phyloP scores from a whole-genome alignment of 2,329 filamentous ascomycete species.

The Colletotrichum aenigma region DNA sequence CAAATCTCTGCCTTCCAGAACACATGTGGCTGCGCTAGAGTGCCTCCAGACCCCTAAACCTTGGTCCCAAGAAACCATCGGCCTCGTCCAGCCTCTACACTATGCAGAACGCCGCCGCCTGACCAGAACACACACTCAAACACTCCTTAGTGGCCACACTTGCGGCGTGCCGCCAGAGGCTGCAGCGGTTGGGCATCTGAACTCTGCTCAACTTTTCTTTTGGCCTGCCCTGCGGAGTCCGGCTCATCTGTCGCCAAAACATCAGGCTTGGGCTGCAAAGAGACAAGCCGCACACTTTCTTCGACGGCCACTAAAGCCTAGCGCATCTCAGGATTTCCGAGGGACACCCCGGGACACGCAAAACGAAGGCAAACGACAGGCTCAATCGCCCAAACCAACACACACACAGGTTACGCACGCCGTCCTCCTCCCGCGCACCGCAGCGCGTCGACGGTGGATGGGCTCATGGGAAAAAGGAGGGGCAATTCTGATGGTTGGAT shows the following conservation, averaged over 20 bases:
- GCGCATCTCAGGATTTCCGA: slow-evolving; percentile 14
- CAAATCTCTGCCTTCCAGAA: not conserved
- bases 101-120: not conserved
- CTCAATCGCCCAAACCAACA: not conserved
- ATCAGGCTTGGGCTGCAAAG: not conserved
- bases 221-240: not conserved
- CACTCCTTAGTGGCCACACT: not conserved
- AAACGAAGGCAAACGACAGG: slow-evolving; percentile 7
- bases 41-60: slow-evolving; percentile 3
- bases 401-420: not conserved
- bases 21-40: not conserved
- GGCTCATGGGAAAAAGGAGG: no score
- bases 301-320: slow-evolving; percentile 6
- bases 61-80: not conserved
- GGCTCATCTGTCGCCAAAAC: not conserved
- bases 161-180: not conserved
- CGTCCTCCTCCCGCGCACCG: not conserved
- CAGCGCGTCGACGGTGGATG: not conserved
- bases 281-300: slow-evolving; percentile 10
- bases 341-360: slow-evolving; percentile 1
- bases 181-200: slow-evolving; percentile 4
- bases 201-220: not conserved
- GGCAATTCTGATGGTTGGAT: no score
- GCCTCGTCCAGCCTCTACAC: not conserved
- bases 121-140: not conserved